Conservation (phyloP, 148 eudicot genomes). For the Talinum fruticosum region DNA sequence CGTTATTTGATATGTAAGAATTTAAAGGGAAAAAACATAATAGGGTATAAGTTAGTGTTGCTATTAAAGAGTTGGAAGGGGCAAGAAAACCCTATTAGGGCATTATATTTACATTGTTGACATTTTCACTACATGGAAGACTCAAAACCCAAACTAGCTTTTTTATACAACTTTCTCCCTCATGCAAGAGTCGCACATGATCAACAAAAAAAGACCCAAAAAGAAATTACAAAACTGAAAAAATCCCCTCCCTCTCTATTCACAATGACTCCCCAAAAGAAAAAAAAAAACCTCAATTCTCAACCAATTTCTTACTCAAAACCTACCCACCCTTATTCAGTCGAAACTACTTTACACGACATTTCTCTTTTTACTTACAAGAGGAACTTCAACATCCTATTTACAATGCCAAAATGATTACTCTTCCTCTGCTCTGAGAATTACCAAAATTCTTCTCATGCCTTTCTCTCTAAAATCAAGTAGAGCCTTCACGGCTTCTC, state of each 20-base stretch:
- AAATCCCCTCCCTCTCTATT: constrained; percentile 13
- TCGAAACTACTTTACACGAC: constrained; percentile 27
- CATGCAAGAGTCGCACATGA: neutral
- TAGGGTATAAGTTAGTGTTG: too few relatives aligned
- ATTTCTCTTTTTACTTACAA: constrained; percentile 33
- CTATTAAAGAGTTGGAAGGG: too few relatives aligned
- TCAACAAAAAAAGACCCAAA: constrained; percentile 2
- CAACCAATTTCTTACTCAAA: constrained; percentile 20
- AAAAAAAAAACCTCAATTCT: constrained; percentile 1
- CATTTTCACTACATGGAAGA: neutral
- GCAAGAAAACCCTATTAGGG: neutral
- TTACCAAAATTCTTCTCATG: constrained; percentile 35
- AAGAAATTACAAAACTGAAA: constrained; percentile 9
- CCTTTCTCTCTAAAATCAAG: constrained; percentile 23
- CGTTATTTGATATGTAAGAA: too few relatives aligned
- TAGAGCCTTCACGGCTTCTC: constrained; percentile 5
- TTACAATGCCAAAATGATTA: constrained; percentile 37
- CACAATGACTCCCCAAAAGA: constrained; percentile 10
- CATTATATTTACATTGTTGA: constrained; percentile 8
- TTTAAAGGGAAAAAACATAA: too few relatives aligned
- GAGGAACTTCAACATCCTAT: constrained; percentile 32
- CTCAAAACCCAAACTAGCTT: constrained; percentile 2
- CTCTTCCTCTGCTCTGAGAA: constrained; percentile 24
- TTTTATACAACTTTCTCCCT: constrained; percentile 12
- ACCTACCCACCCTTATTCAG: constrained; percentile 27